Conservation (phyloP, 345 rosid species). For the Gossypium mustelinum region DNA sequence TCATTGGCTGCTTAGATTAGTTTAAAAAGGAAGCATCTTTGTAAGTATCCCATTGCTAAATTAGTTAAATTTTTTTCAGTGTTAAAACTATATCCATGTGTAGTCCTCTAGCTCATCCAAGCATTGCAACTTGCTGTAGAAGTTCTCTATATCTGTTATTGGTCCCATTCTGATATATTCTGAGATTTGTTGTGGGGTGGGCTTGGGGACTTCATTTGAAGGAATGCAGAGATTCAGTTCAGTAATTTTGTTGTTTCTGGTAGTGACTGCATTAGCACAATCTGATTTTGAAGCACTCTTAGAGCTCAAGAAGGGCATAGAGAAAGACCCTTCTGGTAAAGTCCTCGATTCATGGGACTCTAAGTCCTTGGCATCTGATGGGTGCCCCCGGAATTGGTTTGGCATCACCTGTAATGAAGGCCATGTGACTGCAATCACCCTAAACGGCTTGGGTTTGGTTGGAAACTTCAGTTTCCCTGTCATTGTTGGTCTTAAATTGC, state of each 20-base stretch:
- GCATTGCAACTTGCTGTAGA: conserved; percentile 1
- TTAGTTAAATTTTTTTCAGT: not conserved
- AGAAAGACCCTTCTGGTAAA: conserved; percentile 52
- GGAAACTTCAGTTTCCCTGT: conserved; percentile 69
- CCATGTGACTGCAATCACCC: conserved; percentile 50
- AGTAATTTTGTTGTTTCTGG: conserved; percentile 36
- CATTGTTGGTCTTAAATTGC: conserved; percentile 48
- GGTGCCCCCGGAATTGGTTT: conserved; percentile 70
- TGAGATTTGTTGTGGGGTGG: conserved; percentile 7
- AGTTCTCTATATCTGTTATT: not conserved
- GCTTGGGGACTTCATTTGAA: conserved; percentile 21
- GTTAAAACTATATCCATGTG: not conserved
- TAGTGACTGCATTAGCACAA: conserved; percentile 38
- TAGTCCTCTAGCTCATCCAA: not conserved
- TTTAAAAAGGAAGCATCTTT: conserved; percentile 6
- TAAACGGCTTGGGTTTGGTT: conserved; percentile 53
- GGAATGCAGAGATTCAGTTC: conserved; percentile 56
- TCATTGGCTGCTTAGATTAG: not conserved
- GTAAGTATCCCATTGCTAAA: conserved; percentile 3
- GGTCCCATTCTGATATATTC: not conserved
- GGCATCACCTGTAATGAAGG: conserved; percentile 67
- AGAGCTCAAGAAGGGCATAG: conserved; percentile 66
- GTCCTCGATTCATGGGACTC: conserved; percentile 65
- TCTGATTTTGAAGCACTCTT: conserved; percentile 74
- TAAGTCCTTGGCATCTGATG: conserved; percentile 55